Evolutionary conservation across 208 protist genomes (phyloP), one percentile per base, ranked within the genome.

Genomic region (Leishmania gerbilli): DNA sequence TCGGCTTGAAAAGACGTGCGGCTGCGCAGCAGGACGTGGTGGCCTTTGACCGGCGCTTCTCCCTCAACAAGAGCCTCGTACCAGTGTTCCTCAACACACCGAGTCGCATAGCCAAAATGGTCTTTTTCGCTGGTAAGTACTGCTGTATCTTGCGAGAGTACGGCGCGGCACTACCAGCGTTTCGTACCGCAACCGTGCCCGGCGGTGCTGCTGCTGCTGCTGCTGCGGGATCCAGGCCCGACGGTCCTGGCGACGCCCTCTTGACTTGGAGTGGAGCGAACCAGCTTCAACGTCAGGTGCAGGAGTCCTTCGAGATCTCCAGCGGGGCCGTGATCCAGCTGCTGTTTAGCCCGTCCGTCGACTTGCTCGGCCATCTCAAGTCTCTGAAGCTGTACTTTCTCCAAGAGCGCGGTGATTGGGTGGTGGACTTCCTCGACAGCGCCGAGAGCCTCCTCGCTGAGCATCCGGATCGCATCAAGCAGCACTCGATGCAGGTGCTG

Each of bases 121-220:
- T 95, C 11, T 97, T 94, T 79, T 96, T 93, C 62, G 84, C 94
- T 13, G 94, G 94, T 21, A 94, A 93, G 84, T 97, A 97, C 83
- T 95, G 94, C 84, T 96, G 92, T 65, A 86, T 97, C 13, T 79
- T 97, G 77, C 90, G 94, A n/a, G 94, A 97, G 88, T 95, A 88
- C 72, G 78, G 80, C 13, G 80, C 78, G 1, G 78, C 83, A 6
- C 88, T 96, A 42, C 92, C 93, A 15, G 60, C 68, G 21, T 94
- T 95, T 87, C 88, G 88, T 21, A 7, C n/a, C 13, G 4, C 65
- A 37, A 0, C 71, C 9, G 2, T 37, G 17, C 2, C 9, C 1
- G 27, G 75, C 34, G 82, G 60, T 45, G 76, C 76, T 34, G 47
- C 31, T 45, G 42, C 76, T 11, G 76, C 21, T 0, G 76, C 76